Evolutionary conservation across 108 stramenopile species (phyloP), one percentile per base, ranked within the genome.

Genomic region (Nannochloropsis oceanica): DNA sequence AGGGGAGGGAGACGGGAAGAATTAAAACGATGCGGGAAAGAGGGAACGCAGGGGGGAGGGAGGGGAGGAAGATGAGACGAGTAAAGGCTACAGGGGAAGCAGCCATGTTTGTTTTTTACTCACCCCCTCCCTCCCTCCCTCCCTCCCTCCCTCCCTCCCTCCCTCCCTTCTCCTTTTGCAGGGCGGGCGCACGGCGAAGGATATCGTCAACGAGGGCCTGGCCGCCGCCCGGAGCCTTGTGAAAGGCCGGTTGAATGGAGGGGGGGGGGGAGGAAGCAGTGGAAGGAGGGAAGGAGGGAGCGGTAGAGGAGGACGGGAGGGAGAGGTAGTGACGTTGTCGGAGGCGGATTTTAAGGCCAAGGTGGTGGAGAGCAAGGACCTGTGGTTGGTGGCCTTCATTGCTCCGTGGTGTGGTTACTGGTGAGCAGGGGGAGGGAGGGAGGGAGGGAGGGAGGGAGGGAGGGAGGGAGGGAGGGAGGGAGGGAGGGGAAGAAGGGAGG

Each of bases 321-420:
- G 85, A 12, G 89, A 50, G 3, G 90, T 89, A 25, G 80, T 87
- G 26, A 7, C 82, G 84, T 50, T 90, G n/a, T 87, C 80, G 22
- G 86, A 84, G 81, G 84, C 14, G 43, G 87, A 91, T 84, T 91
- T 91, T 44, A 50, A 91, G 80, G 86, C 79, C 20, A 82, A 83
- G 44, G 90, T 91, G 83, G 46, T 91, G 26, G 34, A 91, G 80
- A 84, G 44, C 25, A 86, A 14, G 79, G 44, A 89, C 84, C 84
- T 84, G 80, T 91, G 91, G 91, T 42, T 91, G 80, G 91, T 91
- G 44, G 89, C 92, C 87, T 93, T 93, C 87, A 88, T 87, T 80
- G 93, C 93, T 8, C 93, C 93, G 20, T 93, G 93, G 92, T 93
- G 93, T 82, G 93, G 93, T 26, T 92, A 93, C 91, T 93, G 93